Evolutionary conservation across 805 yeast genomes (phyloP).

Genomic region (Cyberlindnera galapagoensis): DNA sequence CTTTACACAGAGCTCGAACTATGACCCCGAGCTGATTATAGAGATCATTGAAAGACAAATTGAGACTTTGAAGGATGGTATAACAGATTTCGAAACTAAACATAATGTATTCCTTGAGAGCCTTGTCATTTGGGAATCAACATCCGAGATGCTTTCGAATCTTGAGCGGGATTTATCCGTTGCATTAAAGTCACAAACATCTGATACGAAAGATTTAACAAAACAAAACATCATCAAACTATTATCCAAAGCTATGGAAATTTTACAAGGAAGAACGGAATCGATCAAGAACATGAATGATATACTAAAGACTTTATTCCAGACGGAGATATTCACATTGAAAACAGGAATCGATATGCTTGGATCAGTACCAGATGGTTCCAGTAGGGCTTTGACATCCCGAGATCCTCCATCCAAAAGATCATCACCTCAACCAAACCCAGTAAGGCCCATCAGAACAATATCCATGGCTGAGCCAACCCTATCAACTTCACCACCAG

Average conservation of each 20-base stretch:
- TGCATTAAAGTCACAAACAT: conserved; percentile 9
- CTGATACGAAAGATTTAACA: conserved; percentile 3
- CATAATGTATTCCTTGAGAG: conserved; percentile 13
- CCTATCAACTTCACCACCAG: conserved; percentile 11
- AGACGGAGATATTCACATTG: conserved; percentile 15
- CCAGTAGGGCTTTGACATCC: conserved; percentile 1
- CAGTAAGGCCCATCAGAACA: too few relatives aligned
- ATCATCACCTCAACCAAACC: conserved; percentile 8
- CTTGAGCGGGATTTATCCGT: conserved; percentile 18
- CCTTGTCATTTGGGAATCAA: conserved; percentile 18
- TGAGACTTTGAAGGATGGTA: conserved; percentile 14
- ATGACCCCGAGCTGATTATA: conserved; percentile 9
- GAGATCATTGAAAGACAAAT: conserved; percentile 19
- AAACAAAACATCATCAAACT: conserved; percentile 7
- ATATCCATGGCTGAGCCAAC: conserved; percentile 4
- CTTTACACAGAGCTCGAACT: conserved; percentile 3
- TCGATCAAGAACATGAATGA: conserved; percentile 9
- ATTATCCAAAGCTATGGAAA: conserved; percentile 4
- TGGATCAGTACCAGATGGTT: too few relatives aligned
- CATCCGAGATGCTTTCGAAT: conserved; percentile 11
- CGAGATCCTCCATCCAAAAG: background rate
- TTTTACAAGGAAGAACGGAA: conserved; percentile 8
- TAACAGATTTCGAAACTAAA: conserved; percentile 6
- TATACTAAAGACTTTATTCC: conserved; percentile 10
- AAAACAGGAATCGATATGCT: conserved; percentile 12